Percentiles rank a stretch among this genome's conserved stretches.
These are phyloP conservation scores for Lagerstroemia fauriei DNA, from an alignment of 441 rosid genomes.

Conservation along the genomic window DNA sequence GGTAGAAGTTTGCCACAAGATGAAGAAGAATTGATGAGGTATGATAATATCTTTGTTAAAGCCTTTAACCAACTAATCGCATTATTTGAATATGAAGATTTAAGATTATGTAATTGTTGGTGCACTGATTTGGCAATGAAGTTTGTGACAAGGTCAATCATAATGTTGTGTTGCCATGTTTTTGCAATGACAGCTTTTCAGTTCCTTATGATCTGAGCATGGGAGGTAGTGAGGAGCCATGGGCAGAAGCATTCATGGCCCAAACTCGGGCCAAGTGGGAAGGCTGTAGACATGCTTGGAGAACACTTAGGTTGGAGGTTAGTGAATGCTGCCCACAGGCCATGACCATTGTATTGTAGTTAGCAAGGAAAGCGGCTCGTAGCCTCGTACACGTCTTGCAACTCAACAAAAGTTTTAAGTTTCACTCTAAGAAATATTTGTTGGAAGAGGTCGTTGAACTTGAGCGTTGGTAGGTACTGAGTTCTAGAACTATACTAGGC, in stretches of 20 bases:
- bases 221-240: slow-evolving; percentile 69
- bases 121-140: background rate
- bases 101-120: background rate
- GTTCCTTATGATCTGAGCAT: slow-evolving; percentile 89
- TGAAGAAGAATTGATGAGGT: slow-evolving; percentile 80
- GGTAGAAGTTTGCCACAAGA: slow-evolving; percentile 43
- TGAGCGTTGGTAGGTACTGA: too few relatives aligned
- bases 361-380: background rate
- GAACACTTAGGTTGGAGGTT: slow-evolving; percentile 67
- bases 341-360: slow-evolving; percentile 71
- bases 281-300: slow-evolving; percentile 67
- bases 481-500: too few relatives aligned
- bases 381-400: background rate
- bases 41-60: slow-evolving; percentile 1
- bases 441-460: too few relatives aligned
- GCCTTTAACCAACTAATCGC: background rate
- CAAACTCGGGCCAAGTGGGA: slow-evolving; percentile 57
- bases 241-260: slow-evolving; percentile 67
- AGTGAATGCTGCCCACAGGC: slow-evolving; percentile 82
- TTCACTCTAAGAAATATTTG: too few relatives aligned
- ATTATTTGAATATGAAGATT: background rate
- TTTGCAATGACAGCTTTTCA: slow-evolving; percentile 56
- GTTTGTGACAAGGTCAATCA: background rate
- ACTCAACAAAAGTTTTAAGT: background rate
- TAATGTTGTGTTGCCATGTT: background rate